Conservation (phyloP, 2,329 filamentous ascomycete species). For the Curvularia hawaiiensis region DNA sequence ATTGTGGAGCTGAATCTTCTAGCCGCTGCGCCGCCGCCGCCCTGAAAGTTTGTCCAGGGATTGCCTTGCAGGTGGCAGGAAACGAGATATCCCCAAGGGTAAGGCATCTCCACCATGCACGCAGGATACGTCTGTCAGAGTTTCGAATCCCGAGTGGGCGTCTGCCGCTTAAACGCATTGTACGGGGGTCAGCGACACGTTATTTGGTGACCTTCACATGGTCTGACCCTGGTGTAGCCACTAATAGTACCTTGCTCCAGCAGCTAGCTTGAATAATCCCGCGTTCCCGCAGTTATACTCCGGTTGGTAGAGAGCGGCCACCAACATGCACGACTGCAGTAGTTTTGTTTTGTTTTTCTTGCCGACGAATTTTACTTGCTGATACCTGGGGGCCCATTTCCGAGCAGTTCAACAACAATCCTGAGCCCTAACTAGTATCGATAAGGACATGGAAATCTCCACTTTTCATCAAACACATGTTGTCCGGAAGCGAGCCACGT, state of each 20-base stretch:
- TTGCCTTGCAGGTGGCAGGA: not conserved
- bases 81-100: not conserved
- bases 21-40: constrained; percentile 4
- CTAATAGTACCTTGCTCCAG: not conserved
- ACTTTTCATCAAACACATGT: constrained; percentile 8
- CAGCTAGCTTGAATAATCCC: not conserved
- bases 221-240: not conserved
- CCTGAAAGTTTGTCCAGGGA: not conserved
- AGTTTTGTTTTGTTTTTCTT: not conserved
- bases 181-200: not conserved
- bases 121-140: not conserved
- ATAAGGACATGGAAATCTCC: not conserved
- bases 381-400: not conserved
- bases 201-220: not conserved
- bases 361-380: not conserved
- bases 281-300: not conserved
- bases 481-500: not conserved
- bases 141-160: not conserved
- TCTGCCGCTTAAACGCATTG: not conserved
- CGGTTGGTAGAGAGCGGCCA: constrained; percentile 1
- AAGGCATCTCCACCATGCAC: not conserved
- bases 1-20: constrained; percentile 3
- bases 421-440: not conserved
- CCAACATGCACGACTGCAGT: not conserved
- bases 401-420: not conserved